Percentiles rank a stretch among this genome's conserved stretches.
phyloP scores from a whole-genome alignment of 441 rosid genomes.

The Syzygium syzygioides region DNA sequence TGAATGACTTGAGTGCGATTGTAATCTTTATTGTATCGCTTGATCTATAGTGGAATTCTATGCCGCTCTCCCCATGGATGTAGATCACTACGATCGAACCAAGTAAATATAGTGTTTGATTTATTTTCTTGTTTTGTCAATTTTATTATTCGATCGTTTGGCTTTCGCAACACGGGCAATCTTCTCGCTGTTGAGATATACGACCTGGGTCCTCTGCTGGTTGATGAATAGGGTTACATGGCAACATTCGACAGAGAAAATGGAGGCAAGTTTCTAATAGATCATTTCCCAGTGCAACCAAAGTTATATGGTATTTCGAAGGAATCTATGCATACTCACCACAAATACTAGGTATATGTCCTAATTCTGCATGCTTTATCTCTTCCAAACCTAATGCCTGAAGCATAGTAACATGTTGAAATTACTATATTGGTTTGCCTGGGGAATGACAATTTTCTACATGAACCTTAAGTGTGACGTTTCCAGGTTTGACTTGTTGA shows the following conservation, averaged over 20 bases:
- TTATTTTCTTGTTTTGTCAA: too few species aligned
- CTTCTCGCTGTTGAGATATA: conserved; percentile 80
- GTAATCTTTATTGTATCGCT: too few species aligned
- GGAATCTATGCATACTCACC: conserved; percentile 91
- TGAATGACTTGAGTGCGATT: too few species aligned
- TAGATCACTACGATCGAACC: too few species aligned
- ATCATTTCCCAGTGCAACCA: conserved; percentile 86
- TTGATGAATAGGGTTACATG: conserved; percentile 89
- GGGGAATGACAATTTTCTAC: not conserved
- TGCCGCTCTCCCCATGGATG: too few species aligned
- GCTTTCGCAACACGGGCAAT: conserved; percentile 23
- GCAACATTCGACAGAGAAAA: conserved; percentile 84
- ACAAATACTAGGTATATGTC: conserved; percentile 61
- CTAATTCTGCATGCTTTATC: not conserved
- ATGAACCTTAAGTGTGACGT: conserved; percentile 54
- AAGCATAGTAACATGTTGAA: not conserved
- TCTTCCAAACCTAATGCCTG: not conserved
- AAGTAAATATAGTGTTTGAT: too few species aligned
- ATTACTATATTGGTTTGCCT: not conserved
- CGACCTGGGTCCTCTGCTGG: conserved; percentile 81
- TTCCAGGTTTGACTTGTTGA: conserved; percentile 53
- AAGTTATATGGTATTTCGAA: conserved; percentile 93
- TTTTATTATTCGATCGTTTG: too few species aligned
- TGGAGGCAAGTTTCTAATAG: conserved; percentile 88
- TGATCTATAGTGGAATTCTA: too few species aligned